Conservation (phyloP, 140 eudicot species). For the Flaveria floridana region DNA sequence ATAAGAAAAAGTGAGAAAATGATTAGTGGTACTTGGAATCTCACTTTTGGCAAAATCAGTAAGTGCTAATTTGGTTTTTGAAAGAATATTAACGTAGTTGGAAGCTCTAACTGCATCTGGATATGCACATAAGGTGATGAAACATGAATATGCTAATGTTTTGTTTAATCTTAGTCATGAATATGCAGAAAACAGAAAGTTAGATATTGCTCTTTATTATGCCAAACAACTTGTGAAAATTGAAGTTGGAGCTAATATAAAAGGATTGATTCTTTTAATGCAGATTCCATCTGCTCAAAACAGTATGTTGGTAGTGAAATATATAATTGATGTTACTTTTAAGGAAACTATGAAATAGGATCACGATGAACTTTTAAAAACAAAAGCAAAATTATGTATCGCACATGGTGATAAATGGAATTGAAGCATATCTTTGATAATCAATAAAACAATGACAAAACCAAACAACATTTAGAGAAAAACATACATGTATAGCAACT, state of each 20-base stretch:
- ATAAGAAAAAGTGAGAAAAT: constrained; percentile 41
- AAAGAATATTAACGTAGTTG: constrained; percentile 45
- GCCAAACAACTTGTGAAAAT: constrained; percentile 57
- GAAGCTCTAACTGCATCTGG: constrained; percentile 61
- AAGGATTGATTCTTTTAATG: constrained; percentile 75
- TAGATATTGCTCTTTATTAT: constrained; percentile 42
- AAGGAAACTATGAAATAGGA: constrained; percentile 82
- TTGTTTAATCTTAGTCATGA: constrained; percentile 24
- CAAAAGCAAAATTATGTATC: constrained; percentile 77
- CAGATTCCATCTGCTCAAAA: constrained; percentile 80
- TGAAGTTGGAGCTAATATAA: constrained; percentile 63
- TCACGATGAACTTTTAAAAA: constrained; percentile 68
- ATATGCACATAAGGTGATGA: constrained; percentile 43
- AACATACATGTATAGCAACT: too few relatives aligned
- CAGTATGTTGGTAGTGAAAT: constrained; percentile 64
- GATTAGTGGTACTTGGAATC: constrained; percentile 49
- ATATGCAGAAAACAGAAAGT: constrained; percentile 76
- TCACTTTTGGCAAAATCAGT: constrained; percentile 61
- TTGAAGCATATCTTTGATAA: constrained; percentile 59
- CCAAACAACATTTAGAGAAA: too few relatives aligned
- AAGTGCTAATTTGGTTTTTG: constrained; percentile 49
- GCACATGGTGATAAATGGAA: constrained; percentile 70
- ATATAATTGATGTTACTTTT: constrained; percentile 64
- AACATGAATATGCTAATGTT: constrained; percentile 40
- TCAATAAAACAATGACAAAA: too few relatives aligned